These are phyloP conservation scores for Solanum tarijense DNA, from an alignment of 257 asterid genomes.

Conservation along the genomic window DNA sequence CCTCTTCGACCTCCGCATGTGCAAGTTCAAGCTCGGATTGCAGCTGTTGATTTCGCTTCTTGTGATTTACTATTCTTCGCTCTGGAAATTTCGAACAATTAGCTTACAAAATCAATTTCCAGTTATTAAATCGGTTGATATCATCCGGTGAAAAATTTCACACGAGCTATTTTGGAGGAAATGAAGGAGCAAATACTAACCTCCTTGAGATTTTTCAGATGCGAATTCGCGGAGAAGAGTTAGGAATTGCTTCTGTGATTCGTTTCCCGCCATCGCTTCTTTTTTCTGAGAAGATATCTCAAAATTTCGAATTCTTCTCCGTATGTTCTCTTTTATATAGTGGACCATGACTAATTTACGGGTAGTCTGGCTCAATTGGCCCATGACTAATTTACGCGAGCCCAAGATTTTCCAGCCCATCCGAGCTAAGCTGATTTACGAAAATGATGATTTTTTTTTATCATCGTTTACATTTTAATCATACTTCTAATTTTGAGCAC, in stretches of 20 bases:
- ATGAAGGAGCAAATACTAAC: conserved; percentile 12
- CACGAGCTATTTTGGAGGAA: background rate
- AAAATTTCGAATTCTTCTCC: background rate
- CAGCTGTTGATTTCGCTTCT: conserved; percentile 54
- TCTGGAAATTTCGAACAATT: conserved; percentile 14
- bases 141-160: background rate
- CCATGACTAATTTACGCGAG: background rate
- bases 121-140: background rate
- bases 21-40: conserved; percentile 37
- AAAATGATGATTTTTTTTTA: too few relatives aligned
- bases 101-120: background rate
- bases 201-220: conserved; percentile 70
- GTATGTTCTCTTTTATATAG: background rate
- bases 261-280: conserved; percentile 80
- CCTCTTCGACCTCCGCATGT: conserved; percentile 36
- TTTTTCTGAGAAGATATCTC: background rate
- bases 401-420: background rate
- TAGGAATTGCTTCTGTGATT: conserved; percentile 46
- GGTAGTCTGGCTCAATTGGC: background rate
- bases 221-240: conserved; percentile 60
- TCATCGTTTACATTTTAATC: background rate
- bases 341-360: background rate
- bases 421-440: background rate
- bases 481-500: background rate
- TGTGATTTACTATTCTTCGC: conserved; percentile 42